These are phyloP conservation scores for Euphorbia schlechtendalii DNA, from an alignment of 441 rosid species.

Conservation along the genomic window DNA sequence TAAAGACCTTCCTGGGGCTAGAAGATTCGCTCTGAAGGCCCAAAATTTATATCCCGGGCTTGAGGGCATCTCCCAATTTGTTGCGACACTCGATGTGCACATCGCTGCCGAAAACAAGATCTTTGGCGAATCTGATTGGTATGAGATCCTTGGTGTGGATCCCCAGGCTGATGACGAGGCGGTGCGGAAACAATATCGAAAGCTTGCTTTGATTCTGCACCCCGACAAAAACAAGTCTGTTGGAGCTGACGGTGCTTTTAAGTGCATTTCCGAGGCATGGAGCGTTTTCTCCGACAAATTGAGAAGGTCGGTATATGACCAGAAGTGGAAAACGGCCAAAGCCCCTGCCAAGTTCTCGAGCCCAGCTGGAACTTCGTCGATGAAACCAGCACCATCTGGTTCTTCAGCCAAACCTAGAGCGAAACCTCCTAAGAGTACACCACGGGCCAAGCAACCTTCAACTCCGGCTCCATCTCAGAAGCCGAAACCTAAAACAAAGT, in stretches of 20 bases:
- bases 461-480: slow-evolving; percentile 22
- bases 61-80: slow-evolving; percentile 34
- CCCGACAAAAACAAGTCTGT: slow-evolving; percentile 38
- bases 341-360: slow-evolving; percentile 23
- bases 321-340: slow-evolving; percentile 21
- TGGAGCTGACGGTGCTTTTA: slow-evolving; percentile 42
- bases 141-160: slow-evolving; percentile 31
- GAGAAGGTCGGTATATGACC: slow-evolving; percentile 28
- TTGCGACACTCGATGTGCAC: slow-evolving; percentile 33
- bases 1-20: slow-evolving; percentile 35
- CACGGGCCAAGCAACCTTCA: slow-evolving; percentile 16
- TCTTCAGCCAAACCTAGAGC: slow-evolving; percentile 19
- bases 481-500: slow-evolving; percentile 9
- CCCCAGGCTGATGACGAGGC: slow-evolving; percentile 37
- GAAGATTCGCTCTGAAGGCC: slow-evolving; percentile 38
- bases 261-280: slow-evolving; percentile 39
- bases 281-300: slow-evolving; percentile 31
- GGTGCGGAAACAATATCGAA: slow-evolving; percentile 33
- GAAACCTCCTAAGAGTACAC: slow-evolving; percentile 26
- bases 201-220: slow-evolving; percentile 37
- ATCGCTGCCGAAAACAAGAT: slow-evolving; percentile 29
- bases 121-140: slow-evolving; percentile 40
- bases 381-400: slow-evolving; percentile 20
- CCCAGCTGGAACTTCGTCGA: slow-evolving; percentile 19
- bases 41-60: slow-evolving; percentile 38